phyloP scores from a whole-genome alignment of 2,329 filamentous ascomycete species.

The Leptosphaerulina australis region DNA sequence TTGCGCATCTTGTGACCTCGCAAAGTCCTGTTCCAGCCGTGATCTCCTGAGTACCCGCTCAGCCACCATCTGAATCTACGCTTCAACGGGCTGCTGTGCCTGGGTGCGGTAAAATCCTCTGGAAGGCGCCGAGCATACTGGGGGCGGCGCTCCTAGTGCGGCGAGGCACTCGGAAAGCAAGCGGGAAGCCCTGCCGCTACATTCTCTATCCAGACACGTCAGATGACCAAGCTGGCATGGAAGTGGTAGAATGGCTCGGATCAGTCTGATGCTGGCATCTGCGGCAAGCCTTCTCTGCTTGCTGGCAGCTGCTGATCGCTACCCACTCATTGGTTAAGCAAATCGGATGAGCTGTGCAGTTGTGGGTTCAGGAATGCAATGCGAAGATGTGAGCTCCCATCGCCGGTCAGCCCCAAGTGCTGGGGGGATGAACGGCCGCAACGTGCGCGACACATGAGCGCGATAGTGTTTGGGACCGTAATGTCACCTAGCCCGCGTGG shows the following conservation, averaged over 20 bases:
- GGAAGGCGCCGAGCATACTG: constrained; percentile 33
- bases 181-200: constrained; percentile 32
- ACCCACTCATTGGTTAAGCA: constrained; percentile 25
- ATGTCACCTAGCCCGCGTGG: constrained; percentile 41
- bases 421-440: constrained; percentile 36
- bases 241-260: constrained; percentile 25
- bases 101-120: constrained; percentile 35
- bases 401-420: constrained; percentile 35
- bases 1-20: constrained; percentile 41
- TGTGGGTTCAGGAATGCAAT: constrained; percentile 45
- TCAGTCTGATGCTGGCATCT: constrained; percentile 36
- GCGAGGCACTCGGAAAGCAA: constrained; percentile 36
- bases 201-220: constrained; percentile 37
- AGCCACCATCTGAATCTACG: constrained; percentile 46
- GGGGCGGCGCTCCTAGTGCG: constrained; percentile 26
- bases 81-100: constrained; percentile 47
- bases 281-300: constrained; percentile 34
- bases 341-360: constrained; percentile 24
- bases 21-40: constrained; percentile 29
- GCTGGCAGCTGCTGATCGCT: constrained; percentile 20
- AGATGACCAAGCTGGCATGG: constrained; percentile 40
- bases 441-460: constrained; percentile 47
- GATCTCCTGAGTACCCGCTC: constrained; percentile 36
- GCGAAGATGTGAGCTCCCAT: constrained; percentile 31
- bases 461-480: constrained; percentile 28